Percentiles rank a stretch among this genome's conserved stretches.
These are phyloP conservation scores for Fusarium sp. DNA, from an alignment of 2,329 filamentous ascomycete species.

Conservation along the genomic window DNA sequence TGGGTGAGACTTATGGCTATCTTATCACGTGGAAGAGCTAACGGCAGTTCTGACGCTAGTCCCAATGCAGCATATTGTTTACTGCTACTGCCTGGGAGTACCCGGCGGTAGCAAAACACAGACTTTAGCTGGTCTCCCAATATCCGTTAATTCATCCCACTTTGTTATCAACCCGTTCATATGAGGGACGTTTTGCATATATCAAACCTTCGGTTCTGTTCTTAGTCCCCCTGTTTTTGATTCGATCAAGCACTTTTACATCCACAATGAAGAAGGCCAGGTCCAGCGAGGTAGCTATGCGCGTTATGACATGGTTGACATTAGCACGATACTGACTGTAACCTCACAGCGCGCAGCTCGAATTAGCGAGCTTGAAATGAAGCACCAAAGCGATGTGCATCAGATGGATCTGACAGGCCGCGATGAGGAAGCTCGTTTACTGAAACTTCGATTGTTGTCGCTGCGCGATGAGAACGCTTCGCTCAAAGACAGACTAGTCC, in stretches of 20 bases:
- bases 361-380: slow-evolving; percentile 72
- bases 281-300: slow-evolving; percentile 46
- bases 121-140: background rate
- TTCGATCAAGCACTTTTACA: background rate
- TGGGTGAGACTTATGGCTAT: background rate
- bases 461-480: slow-evolving; percentile 79
- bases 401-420: slow-evolving; percentile 75
- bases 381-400: slow-evolving; percentile 73
- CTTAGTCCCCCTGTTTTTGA: background rate
- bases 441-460: slow-evolving; percentile 76
- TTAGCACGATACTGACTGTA: slow-evolving; percentile 35
- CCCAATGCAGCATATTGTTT: slow-evolving; percentile 49
- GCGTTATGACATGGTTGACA: slow-evolving; percentile 37
- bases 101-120: slow-evolving; percentile 45
- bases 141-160: slow-evolving; percentile 34
- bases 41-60: slow-evolving; percentile 26
- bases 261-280: slow-evolving; percentile 46
- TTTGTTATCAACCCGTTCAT: background rate
- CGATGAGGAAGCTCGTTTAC: slow-evolving; percentile 77
- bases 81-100: slow-evolving; percentile 20
- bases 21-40: slow-evolving; percentile 24
- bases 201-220: background rate
- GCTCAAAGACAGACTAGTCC: slow-evolving; percentile 70
- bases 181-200: slow-evolving; percentile 15
- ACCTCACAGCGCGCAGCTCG: slow-evolving; percentile 55